Conservation (phyloP, 2,329 filamentous ascomycete genomes). For the Diaporthe sp. region DNA sequence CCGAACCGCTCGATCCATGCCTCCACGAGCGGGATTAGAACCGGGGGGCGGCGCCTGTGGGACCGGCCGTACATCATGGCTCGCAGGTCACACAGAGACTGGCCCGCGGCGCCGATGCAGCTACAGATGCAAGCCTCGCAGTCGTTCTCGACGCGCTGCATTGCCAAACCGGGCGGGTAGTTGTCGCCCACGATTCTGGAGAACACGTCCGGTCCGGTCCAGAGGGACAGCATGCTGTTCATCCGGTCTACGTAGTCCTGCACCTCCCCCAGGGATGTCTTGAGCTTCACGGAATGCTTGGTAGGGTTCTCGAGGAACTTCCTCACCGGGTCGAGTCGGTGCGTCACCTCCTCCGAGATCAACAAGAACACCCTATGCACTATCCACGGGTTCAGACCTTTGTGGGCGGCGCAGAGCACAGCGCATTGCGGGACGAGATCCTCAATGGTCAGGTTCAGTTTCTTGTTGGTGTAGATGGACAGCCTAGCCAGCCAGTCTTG, state of each 20-base stretch:
- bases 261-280: constrained; percentile 37
- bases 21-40: constrained; percentile 56
- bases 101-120: constrained; percentile 58
- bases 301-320: constrained; percentile 38
- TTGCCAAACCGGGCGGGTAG: constrained; percentile 41
- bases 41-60: constrained; percentile 47
- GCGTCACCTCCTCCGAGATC: constrained; percentile 57
- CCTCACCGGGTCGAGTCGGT: constrained; percentile 49
- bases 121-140: constrained; percentile 69
- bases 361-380: constrained; percentile 57
- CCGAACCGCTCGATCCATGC: constrained; percentile 57
- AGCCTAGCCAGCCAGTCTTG: constrained; percentile 48
- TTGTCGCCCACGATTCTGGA: constrained; percentile 39
- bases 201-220: constrained; percentile 39
- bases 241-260: constrained; percentile 48
- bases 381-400: constrained; percentile 43
- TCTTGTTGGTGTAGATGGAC: constrained; percentile 42
- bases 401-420: constrained; percentile 43
- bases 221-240: constrained; percentile 35
- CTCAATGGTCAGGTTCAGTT: constrained; percentile 35
- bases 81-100: constrained; percentile 60
- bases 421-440: constrained; percentile 41
- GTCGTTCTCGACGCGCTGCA: constrained; percentile 49
- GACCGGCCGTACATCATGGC: constrained; percentile 58
- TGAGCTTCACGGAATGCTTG: constrained; percentile 37